Conservation (phyloP, 805 yeast genomes). For the Pichia phayaonensis region DNA sequence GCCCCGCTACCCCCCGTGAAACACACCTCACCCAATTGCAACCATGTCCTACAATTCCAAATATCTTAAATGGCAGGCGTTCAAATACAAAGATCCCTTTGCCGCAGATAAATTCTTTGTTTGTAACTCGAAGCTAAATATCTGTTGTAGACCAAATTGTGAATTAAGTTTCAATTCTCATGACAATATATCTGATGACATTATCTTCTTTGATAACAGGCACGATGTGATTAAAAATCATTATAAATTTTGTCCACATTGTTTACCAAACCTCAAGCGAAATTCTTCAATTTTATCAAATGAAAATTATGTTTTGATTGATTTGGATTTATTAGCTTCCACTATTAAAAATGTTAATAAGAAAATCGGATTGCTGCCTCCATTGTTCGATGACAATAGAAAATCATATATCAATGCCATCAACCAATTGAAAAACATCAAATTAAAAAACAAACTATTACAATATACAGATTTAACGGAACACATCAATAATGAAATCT, state of each 20-base stretch:
- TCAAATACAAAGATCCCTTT: conserved; percentile 58
- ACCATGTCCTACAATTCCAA: conserved; percentile 25
- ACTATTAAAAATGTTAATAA: conserved; percentile 52
- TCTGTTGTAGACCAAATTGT: conserved; percentile 66
- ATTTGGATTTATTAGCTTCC: conserved; percentile 35
- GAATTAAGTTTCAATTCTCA: conserved; percentile 37
- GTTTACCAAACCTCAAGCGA: conserved; percentile 38
- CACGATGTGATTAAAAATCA: conserved; percentile 39
- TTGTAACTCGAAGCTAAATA: conserved; percentile 34
- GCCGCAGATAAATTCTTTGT: conserved; percentile 53
- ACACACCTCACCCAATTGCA: too few relatives aligned
- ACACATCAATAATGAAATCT: neutral
- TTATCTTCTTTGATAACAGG: conserved; percentile 35
- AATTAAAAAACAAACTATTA: conserved; percentile 4
- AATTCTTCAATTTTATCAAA: conserved; percentile 15
- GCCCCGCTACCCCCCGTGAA: too few relatives aligned
- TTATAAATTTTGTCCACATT: conserved; percentile 43
- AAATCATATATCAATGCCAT: neutral
- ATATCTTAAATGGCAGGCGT: conserved; percentile 51
- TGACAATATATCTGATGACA: conserved; percentile 38
- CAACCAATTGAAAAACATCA: neutral
- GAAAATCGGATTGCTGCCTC: conserved; percentile 50
- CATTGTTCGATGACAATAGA: conserved; percentile 25
- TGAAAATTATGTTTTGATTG: conserved; percentile 33
- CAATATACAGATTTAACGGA: neutral